Conservation (phyloP, 257 asterid species). For the Nicotiana sylvestris region DNA sequence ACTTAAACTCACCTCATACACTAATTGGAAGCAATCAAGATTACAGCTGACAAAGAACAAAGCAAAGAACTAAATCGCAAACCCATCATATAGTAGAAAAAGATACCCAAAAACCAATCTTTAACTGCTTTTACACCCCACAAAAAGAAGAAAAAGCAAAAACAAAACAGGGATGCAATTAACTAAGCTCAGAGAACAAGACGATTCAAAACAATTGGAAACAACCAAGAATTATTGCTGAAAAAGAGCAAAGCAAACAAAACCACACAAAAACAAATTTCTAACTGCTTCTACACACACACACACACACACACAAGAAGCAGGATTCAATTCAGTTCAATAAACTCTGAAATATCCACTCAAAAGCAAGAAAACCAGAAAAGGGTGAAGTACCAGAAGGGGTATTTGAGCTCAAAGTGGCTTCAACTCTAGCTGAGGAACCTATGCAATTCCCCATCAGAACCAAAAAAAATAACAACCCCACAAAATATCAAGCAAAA, state of each 20-base stretch:
- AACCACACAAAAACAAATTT: not conserved
- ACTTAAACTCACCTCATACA: not conserved
- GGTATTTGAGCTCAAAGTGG: constrained; percentile 48
- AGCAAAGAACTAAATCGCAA: not conserved
- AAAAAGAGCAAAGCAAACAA: not conserved
- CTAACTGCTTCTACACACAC: not conserved
- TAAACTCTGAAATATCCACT: not conserved
- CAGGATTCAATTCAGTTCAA: too few species aligned
- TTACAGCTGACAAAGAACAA: not conserved
- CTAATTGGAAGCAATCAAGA: not conserved
- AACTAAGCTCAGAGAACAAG: not conserved
- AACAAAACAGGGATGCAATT: not conserved
- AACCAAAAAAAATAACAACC: not conserved
- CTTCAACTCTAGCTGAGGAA: constrained; percentile 81
- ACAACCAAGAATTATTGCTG: not conserved
- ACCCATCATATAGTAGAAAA: not conserved
- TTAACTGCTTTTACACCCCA: not conserved
- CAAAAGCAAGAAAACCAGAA: not conserved
- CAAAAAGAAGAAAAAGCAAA: not conserved
- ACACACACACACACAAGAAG: too few species aligned
- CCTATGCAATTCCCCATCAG: constrained; percentile 83
- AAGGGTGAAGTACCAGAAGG: constrained; percentile 47
- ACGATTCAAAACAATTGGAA: not conserved
- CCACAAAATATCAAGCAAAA: not conserved
- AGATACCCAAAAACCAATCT: not conserved